These are phyloP conservation scores for Citrullus amarus DNA, from an alignment of 306 rosid genomes.

Conservation along the genomic window DNA sequence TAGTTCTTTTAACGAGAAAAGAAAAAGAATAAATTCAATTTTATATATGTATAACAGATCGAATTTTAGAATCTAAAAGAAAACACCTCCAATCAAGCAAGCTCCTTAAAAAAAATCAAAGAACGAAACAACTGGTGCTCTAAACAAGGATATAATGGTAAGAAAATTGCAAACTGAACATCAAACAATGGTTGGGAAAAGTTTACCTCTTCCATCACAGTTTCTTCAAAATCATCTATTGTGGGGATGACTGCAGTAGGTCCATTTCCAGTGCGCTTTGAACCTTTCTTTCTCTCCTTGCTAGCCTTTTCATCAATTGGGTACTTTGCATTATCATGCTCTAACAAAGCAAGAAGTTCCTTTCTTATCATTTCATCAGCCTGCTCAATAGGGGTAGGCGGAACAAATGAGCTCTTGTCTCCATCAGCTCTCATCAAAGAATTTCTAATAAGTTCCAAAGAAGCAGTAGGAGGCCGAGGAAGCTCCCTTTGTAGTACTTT, in stretches of 20 bases:
- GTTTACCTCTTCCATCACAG: constrained; percentile 58
- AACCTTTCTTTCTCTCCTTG: constrained; percentile 66
- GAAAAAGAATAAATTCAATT: not conserved
- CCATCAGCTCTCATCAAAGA: constrained; percentile 76
- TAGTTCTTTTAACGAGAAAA: not conserved
- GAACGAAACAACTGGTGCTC: not conserved
- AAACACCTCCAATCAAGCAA: not conserved
- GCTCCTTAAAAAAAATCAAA: not conserved
- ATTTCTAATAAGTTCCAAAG: constrained; percentile 63
- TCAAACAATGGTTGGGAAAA: not conserved
- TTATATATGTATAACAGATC: not conserved
- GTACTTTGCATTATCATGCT: constrained; percentile 85
- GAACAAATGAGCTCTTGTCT: constrained; percentile 93
- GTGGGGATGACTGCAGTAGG: constrained; percentile 34
- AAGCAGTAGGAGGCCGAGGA: constrained; percentile 85
- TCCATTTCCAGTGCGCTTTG: constrained; percentile 42
- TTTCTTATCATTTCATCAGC: constrained; percentile 74
- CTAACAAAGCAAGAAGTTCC: constrained; percentile 64
- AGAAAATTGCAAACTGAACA: not conserved
- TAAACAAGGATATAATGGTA: not conserved
- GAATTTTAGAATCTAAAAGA: not conserved
- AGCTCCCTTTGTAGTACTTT: constrained; percentile 92
- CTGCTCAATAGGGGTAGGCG: constrained; percentile 78
- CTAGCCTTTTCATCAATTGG: constrained; percentile 51
- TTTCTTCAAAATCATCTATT: constrained; percentile 71